Evolutionary conservation across 257 asterid genomes (phyloP).

Genomic region (Solanum rostratum): DNA sequence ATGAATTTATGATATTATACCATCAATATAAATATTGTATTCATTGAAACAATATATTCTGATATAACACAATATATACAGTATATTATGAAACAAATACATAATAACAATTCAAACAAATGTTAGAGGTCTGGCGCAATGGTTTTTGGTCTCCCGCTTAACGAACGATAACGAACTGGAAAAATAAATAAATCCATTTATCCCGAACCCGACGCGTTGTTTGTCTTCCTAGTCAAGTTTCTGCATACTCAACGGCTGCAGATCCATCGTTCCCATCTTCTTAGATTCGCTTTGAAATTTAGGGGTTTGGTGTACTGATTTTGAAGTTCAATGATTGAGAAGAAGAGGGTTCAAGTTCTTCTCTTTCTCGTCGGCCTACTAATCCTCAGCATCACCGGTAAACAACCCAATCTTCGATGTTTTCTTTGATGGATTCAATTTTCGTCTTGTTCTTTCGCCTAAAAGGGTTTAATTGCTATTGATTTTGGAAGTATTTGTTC

Average conservation of each 20-base stretch:
- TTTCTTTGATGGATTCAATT: background rate
- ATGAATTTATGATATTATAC: too few species aligned
- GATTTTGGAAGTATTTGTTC: background rate
- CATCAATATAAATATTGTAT: too few species aligned
- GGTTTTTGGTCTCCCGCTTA: background rate
- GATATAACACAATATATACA: too few species aligned
- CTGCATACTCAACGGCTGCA: background rate
- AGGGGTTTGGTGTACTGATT: background rate
- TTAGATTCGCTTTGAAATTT: background rate
- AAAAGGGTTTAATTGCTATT: background rate
- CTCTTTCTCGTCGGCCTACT: constrained; percentile 46
- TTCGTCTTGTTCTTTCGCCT: background rate
- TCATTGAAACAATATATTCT: too few species aligned
- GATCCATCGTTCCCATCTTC: background rate
- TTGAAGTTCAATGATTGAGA: constrained; percentile 28
- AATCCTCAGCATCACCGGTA: constrained; percentile 72
- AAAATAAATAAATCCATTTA: background rate
- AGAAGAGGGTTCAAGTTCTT: constrained; percentile 56
- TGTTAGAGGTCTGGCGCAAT: background rate
- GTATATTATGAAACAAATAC: too few species aligned
- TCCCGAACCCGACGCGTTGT: background rate
- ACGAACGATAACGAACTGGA: background rate
- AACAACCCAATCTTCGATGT: background rate
- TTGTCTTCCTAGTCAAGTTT: background rate
- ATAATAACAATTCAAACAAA: too few species aligned